Percentiles rank a stretch among this genome's conserved stretches.
Conservation (phyloP, 2,329 filamentous ascomycete species). For the Chrysosphaeria jannelii region DNA sequence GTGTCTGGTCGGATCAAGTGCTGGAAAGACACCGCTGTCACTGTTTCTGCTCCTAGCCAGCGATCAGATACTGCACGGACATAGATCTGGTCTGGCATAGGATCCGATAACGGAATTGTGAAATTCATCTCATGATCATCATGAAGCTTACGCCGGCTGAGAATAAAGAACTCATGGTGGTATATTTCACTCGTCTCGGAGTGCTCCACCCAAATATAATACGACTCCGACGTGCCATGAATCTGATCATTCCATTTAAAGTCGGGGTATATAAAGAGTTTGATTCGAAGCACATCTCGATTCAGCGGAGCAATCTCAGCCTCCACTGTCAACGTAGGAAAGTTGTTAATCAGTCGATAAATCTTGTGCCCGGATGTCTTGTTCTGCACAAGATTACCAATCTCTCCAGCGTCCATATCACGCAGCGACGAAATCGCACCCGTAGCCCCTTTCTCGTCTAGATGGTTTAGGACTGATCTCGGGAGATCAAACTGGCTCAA, state of each 20-base stretch:
- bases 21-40: conserved; percentile 86
- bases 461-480: conserved; percentile 49
- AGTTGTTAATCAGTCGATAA: conserved; percentile 55
- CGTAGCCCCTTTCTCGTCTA: conserved; percentile 29
- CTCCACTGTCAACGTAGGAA: conserved; percentile 73
- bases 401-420: conserved; percentile 81
- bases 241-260: conserved; percentile 86
- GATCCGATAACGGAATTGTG: conserved; percentile 82
- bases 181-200: conserved; percentile 95
- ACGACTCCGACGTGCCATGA: conserved; percentile 82
- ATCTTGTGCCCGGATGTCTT: conserved; percentile 61
- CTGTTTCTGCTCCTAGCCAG: conserved; percentile 90
- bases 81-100: conserved; percentile 83
- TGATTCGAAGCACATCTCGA: conserved; percentile 75
- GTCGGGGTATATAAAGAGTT: conserved; percentile 59
- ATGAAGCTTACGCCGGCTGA: conserved; percentile 65
- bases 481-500: conserved; percentile 73
- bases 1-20: conserved; percentile 93
- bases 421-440: conserved; percentile 54
- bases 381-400: conserved; percentile 77
- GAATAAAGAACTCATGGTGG: conserved; percentile 88
- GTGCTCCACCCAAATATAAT: conserved; percentile 98
- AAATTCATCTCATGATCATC: conserved; percentile 97
- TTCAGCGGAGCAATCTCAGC: conserved; percentile 90
- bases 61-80: conserved; percentile 81